These are phyloP conservation scores for Nannochloris sp. DNA, from an alignment of 139 green algal species.

Conservation along the genomic window DNA sequence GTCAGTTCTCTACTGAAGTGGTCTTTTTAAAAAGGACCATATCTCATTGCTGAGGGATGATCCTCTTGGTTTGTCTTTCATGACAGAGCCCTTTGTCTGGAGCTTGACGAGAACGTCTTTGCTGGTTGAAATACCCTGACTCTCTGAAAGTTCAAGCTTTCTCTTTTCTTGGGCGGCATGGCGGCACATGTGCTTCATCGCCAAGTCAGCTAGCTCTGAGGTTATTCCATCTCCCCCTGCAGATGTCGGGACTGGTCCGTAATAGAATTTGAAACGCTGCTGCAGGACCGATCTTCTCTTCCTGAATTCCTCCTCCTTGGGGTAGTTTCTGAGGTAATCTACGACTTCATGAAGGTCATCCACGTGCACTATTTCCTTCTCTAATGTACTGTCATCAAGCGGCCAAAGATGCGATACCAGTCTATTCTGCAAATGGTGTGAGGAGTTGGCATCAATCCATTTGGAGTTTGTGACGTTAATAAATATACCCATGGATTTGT, in stretches of 20 bases:
- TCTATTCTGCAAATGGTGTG: conserved; percentile 25
- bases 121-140: not conserved
- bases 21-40: too few species aligned
- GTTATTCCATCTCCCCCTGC: not conserved
- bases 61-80: not conserved
- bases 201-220: conserved; percentile 8
- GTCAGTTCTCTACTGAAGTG: too few species aligned
- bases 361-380: conserved; percentile 5
- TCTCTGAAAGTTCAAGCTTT: conserved; percentile 3
- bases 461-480: conserved; percentile 16
- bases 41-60: too few species aligned
- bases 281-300: conserved; percentile 9
- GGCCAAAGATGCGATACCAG: conserved; percentile 26
- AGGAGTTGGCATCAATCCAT: conserved; percentile 19
- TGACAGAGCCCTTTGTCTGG: not conserved
- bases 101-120: not conserved
- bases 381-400: conserved; percentile 17
- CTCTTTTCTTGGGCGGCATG: conserved; percentile 8
- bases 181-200: conserved; percentile 22
- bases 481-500: conserved; percentile 20
- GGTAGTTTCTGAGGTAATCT: conserved; percentile 14
- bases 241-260: conserved; percentile 4
- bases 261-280: conserved; percentile 28
- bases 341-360: conserved; percentile 13
- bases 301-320: conserved; percentile 1